phyloP scores from a whole-genome alignment of 163 green algal species.

The Chlorella variabilis region DNA sequence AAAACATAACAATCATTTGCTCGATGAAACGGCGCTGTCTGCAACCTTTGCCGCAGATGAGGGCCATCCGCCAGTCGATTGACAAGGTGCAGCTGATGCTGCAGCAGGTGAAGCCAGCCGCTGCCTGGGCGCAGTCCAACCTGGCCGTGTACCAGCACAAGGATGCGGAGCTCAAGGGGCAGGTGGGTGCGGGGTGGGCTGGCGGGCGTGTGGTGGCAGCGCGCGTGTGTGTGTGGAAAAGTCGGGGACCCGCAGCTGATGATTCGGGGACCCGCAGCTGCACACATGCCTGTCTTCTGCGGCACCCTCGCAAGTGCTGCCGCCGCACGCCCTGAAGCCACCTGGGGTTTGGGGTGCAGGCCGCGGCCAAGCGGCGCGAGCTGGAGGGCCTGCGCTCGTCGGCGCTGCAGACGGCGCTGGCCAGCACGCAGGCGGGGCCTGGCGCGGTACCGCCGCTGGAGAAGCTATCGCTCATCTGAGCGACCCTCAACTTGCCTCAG shows the following conservation, averaged over 20 bases:
- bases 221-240: too few species aligned
- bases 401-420: background rate
- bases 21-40: too few species aligned
- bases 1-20: too few species aligned
- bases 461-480: constrained; percentile 1
- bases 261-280: too few species aligned
- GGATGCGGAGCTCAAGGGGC: background rate
- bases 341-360: too few species aligned
- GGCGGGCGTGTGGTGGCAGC: background rate
- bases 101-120: background rate
- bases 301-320: too few species aligned
- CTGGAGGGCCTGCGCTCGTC: background rate
- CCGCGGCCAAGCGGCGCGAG: constrained; percentile 2
- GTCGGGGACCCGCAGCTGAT: too few species aligned
- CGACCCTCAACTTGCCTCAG: too few species aligned
- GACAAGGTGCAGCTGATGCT: background rate
- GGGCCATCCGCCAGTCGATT: background rate
- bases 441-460: background rate
- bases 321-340: background rate
- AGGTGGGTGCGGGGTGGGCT: background rate
- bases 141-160: constrained; percentile 11
- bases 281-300: too few species aligned
- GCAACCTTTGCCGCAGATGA: too few species aligned
- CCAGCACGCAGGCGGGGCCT: background rate
- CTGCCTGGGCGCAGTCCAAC: constrained; percentile 22